These are phyloP conservation scores for Cladorrhinum sp. DNA, from an alignment of 2,329 filamentous ascomycete genomes.

Conservation along the genomic window DNA sequence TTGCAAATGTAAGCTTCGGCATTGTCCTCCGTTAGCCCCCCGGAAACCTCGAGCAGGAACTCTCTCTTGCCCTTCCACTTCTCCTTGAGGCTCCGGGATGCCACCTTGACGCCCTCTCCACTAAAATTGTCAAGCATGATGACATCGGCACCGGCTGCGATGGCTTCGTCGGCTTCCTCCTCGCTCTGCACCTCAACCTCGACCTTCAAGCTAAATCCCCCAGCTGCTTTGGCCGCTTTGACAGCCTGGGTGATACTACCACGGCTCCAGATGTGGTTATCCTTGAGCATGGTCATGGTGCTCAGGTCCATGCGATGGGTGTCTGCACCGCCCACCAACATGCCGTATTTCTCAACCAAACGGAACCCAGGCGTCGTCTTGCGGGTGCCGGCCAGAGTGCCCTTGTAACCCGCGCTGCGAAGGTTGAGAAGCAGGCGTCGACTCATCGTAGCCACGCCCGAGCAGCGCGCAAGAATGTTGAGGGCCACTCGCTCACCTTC, in stretches of 20 bases:
- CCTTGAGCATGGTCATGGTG: constrained; percentile 98
- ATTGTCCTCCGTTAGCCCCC: constrained; percentile 82
- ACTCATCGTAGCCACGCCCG: constrained; percentile 77
- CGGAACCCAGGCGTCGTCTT: constrained; percentile 97
- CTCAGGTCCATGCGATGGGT: constrained; percentile 87
- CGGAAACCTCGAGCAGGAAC: constrained; percentile 88
- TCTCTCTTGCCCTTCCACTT: constrained; percentile 71
- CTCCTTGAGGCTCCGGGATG: constrained; percentile 72
- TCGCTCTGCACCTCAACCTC: constrained; percentile 94
- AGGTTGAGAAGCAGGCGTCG: constrained; percentile 54
- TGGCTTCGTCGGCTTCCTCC: constrained; percentile 85
- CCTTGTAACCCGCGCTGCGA: constrained; percentile 68
- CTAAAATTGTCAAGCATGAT: constrained; percentile 98
- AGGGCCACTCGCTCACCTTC: constrained; percentile 92
- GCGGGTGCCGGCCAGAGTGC: constrained; percentile 86
- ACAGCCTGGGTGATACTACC: constrained; percentile 86
- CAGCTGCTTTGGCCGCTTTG: constrained; percentile 74
- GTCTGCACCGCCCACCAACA: constrained; percentile 91
- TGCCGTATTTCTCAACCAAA: constrained; percentile 96
- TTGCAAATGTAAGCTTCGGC: constrained; percentile 76
- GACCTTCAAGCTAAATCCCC: constrained; percentile 88
- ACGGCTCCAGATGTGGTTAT: constrained; percentile 95
- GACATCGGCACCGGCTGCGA: constrained; percentile 85
- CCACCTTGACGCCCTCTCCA: constrained; percentile 70
- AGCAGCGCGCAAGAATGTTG: constrained; percentile 87